Percentiles rank a stretch among this genome's conserved stretches.
phyloP scores from a whole-genome alignment of 1,284 basidiomycete genomes.

The Tilletia setariae region DNA sequence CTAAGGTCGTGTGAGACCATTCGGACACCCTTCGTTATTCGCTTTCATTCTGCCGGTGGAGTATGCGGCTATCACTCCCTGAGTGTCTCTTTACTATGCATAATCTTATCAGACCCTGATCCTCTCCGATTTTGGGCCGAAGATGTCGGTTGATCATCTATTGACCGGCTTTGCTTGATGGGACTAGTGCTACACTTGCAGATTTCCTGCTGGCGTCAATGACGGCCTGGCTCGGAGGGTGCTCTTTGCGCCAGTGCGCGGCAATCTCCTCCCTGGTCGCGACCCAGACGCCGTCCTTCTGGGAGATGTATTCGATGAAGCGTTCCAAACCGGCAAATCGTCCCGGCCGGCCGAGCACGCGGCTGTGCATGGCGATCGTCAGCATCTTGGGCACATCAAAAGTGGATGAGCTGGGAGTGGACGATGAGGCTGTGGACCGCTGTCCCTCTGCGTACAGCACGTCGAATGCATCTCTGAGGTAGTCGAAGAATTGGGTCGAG shows the following conservation, averaged over 20 bases:
- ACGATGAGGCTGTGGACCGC: neutral
- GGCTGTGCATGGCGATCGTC: conserved; percentile 56
- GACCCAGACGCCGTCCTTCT: conserved; percentile 55
- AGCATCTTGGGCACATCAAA: conserved; percentile 56
- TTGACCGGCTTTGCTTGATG: neutral
- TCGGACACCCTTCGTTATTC: neutral
- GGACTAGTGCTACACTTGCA: neutral
- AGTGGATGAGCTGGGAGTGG: conserved; percentile 12
- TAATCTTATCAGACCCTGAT: neutral
- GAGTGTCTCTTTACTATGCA: no score
- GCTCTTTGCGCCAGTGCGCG: conserved; percentile 52
- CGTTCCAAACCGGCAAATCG: conserved; percentile 54
- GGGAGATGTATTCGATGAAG: conserved; percentile 55
- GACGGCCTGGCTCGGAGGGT: conserved; percentile 59
- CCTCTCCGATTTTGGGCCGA: neutral
- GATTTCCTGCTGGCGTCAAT: neutral
- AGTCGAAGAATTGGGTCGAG: conserved; percentile 53
- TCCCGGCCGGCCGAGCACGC: conserved; percentile 56
- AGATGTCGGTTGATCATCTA: neutral
- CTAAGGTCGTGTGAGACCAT: neutral
- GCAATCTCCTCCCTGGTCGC: conserved; percentile 56
- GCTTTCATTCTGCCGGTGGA: neutral
- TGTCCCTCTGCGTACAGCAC: conserved; percentile 53
- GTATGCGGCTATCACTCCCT: no score
- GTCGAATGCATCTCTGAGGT: conserved; percentile 56